These are phyloP conservation scores for Diaporthe aspalathi DNA, from an alignment of 2,329 filamentous ascomycete genomes.

Conservation along the genomic window DNA sequence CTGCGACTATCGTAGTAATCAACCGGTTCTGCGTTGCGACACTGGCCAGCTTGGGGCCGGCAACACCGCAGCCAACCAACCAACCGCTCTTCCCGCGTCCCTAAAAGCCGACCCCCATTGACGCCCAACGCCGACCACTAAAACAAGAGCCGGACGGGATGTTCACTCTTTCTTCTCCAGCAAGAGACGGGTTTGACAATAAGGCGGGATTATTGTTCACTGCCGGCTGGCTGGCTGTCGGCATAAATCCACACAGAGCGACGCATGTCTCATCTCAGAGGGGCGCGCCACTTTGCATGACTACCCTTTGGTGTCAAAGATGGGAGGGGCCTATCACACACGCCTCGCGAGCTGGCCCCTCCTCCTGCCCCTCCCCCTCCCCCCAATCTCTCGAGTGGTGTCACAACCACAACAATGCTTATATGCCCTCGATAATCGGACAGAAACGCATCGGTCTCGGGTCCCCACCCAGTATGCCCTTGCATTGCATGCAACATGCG, in stretches of 20 bases:
- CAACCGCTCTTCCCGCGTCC: conserved; percentile 14
- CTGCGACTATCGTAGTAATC: too few species aligned
- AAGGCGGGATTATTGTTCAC: neutral
- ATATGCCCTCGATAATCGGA: too few species aligned
- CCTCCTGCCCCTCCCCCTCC: too few species aligned
- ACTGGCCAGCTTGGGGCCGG: neutral
- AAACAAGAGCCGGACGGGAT: conserved; percentile 19
- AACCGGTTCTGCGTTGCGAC: too few species aligned
- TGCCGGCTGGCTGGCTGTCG: neutral
- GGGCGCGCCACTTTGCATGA: conserved; percentile 10
- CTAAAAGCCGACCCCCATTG: neutral
- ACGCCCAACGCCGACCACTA: conserved; percentile 24
- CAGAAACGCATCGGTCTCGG: neutral
- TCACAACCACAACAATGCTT: conserved; percentile 20
- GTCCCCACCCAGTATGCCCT: conserved; percentile 5
- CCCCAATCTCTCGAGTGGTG: conserved; percentile 1
- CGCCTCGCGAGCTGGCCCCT: too few species aligned
- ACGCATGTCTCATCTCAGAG: conserved; percentile 21
- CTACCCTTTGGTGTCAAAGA: neutral
- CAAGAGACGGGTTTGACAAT: neutral
- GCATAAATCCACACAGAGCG: conserved; percentile 9
- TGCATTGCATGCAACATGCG: conserved; percentile 1
- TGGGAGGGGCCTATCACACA: neutral
- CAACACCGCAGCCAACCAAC: conserved; percentile 17
- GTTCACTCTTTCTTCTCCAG: conserved; percentile 5